Base-by-base conservation (phyloP, 2,329 filamentous ascomycete genomes). In the Lasiodiplodia sp. region DNA sequence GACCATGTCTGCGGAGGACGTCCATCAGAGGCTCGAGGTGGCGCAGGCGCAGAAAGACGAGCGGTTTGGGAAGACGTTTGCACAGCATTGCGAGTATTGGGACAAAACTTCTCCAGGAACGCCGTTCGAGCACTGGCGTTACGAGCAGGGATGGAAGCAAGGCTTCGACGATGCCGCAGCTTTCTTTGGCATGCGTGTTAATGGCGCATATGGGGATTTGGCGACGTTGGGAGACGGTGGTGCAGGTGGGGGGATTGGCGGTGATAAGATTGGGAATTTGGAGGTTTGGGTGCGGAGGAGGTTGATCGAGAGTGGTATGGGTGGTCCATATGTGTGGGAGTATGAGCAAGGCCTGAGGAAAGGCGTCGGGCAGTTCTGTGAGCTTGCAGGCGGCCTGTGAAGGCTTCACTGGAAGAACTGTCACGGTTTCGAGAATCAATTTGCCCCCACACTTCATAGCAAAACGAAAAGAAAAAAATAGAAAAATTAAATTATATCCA, bases 201-300 rank as follows among this genome's bases (percentile, higher is more conserved):
- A 71, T 55, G 73, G 73, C 2, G 51, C 34, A 2, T 37, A 68
- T 34, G 63, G 14, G 23, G 53, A 52, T 53, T 23, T 68, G 38
- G 66, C 5, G 51, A 51, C 40, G 6, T 28, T 52, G 74, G 79
- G 55, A 7, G 60, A 64, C 7, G 60, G 44, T 3, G 73, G 76
- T 1, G 72, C 73, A 2, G 67, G 82, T 21, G 73, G 75, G 4
- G 76, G 74, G 53, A 55, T 3, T 4, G 82, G 81, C 1, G 84
- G 78, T 7, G 86, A 88, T 73, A 84, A 79, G 73, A 86, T 89
- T 75, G 87, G 87, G 8, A 85, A 83, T 74, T 70, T 87, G 51
- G 86, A 89, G 69, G 71, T 88, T n/a, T 89, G 87, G 87, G 76
- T 84, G 16, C 77, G 85, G 74, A 88, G 87, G 76, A 81, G 87